These are phyloP conservation scores for Nothomitra cinnamomea DNA, from an alignment of 2,329 filamentous ascomycete species.

Conservation along the genomic window DNA sequence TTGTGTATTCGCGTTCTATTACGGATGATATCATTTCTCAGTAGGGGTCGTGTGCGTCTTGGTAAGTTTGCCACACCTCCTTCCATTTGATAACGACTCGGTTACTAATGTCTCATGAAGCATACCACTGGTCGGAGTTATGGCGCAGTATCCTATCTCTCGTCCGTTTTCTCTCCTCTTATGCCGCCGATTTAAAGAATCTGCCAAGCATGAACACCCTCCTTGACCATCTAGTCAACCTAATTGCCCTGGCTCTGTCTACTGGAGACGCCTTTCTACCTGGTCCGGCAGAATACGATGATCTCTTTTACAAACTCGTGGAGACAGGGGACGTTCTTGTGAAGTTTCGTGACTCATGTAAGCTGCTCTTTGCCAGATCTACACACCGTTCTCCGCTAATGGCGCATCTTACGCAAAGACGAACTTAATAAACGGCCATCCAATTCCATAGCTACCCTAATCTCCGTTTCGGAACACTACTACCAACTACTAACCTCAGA, in stretches of 20 bases:
- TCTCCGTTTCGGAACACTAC: constrained; percentile 74
- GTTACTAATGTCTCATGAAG: constrained; percentile 5
- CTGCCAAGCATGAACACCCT: constrained; percentile 55
- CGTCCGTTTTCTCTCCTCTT: constrained; percentile 78
- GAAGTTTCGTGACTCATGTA: constrained; percentile 69
- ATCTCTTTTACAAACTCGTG: constrained; percentile 95
- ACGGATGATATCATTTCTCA: constrained; percentile 68
- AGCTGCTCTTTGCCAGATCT: constrained; percentile 18
- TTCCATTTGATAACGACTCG: background rate
- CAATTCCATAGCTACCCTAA: constrained; percentile 67
- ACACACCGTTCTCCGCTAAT: background rate
- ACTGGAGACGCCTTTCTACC: constrained; percentile 84
- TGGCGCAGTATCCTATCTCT: constrained; percentile 81
- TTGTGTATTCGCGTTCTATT: constrained; percentile 68
- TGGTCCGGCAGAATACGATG: constrained; percentile 74
- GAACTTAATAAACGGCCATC: constrained; percentile 34
- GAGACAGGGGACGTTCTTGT: constrained; percentile 70
- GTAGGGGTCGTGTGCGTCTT: constrained; percentile 64
- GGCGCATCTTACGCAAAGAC: background rate
- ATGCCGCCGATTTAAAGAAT: constrained; percentile 57
- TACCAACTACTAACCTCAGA: constrained; percentile 57
- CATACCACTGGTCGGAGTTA: constrained; percentile 89
- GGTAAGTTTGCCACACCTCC: constrained; percentile 15
- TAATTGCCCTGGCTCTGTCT: constrained; percentile 70
- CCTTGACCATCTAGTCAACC: constrained; percentile 60